Evolutionary conservation across 2,329 filamentous ascomycete species (phyloP).

Genomic region (Lomentospora prolificans): DNA sequence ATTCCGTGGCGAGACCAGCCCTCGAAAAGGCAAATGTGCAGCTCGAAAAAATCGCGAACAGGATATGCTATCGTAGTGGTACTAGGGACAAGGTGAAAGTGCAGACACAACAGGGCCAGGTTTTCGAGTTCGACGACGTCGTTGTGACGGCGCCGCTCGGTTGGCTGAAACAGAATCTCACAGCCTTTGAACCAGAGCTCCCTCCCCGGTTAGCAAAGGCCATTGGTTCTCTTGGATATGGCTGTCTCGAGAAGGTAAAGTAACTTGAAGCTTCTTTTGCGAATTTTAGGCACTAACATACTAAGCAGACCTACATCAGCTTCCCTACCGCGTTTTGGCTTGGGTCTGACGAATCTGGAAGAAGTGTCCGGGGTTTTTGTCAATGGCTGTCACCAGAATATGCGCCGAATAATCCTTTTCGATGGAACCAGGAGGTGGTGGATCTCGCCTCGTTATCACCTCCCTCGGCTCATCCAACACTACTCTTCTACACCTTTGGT

Average conservation of each 20-base stretch:
- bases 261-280: neutral
- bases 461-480: slow-evolving; percentile 59
- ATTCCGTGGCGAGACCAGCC: slow-evolving; percentile 47
- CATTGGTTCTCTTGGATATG: slow-evolving; percentile 57
- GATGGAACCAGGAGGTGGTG: slow-evolving; percentile 68
- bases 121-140: slow-evolving; percentile 53
- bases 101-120: slow-evolving; percentile 32
- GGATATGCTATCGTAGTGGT: slow-evolving; percentile 25
- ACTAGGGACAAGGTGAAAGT: slow-evolving; percentile 29
- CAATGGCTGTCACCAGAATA: slow-evolving; percentile 69
- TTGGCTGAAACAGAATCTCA: slow-evolving; percentile 52
- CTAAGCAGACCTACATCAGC: slow-evolving; percentile 45
- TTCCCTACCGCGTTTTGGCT: slow-evolving; percentile 73
- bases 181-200: slow-evolving; percentile 50
- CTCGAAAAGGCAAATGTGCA: slow-evolving; percentile 44
- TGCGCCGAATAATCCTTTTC: slow-evolving; percentile 45
- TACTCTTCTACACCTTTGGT: slow-evolving; percentile 75
- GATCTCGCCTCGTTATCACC: slow-evolving; percentile 61
- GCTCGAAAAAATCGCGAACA: slow-evolving; percentile 36
- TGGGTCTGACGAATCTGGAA: slow-evolving; percentile 25
- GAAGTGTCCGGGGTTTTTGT: slow-evolving; percentile 54
- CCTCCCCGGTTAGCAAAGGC: slow-evolving; percentile 47
- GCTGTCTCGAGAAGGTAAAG: slow-evolving; percentile 58
- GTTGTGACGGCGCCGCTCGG: slow-evolving; percentile 60
- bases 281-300: neutral